A percentile compares a stretch with the other conserved stretches of the same genome.
Evolutionary conservation across 495 filamentous ascomycete species (phyloP).

Genomic region (Beverwykella pulmonaria): DNA sequence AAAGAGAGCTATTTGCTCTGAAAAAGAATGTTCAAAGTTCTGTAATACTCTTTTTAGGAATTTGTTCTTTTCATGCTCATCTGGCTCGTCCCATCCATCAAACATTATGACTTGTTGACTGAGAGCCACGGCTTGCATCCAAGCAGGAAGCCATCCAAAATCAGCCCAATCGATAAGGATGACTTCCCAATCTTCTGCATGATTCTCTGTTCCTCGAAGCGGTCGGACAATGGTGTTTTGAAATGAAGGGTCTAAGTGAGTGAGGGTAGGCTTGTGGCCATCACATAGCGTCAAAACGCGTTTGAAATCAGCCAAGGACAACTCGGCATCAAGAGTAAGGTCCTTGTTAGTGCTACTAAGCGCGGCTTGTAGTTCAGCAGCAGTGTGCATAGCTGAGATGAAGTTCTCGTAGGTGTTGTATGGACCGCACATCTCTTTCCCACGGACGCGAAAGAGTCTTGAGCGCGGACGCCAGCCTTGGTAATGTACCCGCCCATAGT

Average conservation of each 20-base stretch:
- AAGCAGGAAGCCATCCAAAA: neutral
- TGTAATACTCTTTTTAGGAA: no score
- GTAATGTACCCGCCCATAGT: neutral
- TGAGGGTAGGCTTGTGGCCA: neutral
- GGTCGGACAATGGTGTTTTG: neutral
- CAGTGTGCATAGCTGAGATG: neutral
- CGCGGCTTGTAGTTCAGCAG: neutral
- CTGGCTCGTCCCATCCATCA: no score
- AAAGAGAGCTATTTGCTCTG: no score
- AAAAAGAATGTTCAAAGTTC: no score
- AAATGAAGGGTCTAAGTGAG: neutral
- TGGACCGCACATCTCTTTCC: neutral
- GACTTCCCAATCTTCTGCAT: slow-evolving; percentile 1
- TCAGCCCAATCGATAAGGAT: neutral
- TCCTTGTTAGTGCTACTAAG: neutral
- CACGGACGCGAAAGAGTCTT: neutral
- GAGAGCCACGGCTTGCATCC: neutral
- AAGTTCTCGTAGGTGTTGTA: neutral
- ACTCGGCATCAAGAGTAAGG: neutral
- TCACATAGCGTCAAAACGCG: neutral
- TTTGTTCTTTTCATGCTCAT: no score
- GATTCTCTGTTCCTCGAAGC: neutral
- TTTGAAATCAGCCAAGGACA: neutral
- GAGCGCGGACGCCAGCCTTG: neutral
- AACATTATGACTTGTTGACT: neutral